Evolutionary conservation across 352 stramenopile genomes (phyloP).

Genomic region (Phytophthora kernoviae): DNA sequence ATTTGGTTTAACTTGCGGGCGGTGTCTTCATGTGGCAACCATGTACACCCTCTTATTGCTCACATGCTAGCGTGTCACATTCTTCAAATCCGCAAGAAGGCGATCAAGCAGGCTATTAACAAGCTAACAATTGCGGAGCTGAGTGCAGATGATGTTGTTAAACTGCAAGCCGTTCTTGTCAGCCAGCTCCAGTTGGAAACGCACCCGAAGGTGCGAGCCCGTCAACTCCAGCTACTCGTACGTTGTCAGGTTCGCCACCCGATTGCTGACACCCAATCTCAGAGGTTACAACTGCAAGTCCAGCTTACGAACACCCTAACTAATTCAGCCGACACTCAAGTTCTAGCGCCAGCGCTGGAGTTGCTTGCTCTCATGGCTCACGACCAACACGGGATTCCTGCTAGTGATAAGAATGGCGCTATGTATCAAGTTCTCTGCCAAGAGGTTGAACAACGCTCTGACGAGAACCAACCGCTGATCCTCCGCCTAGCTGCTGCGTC

Average conservation of each 20-base stretch:
- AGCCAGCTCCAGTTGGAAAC: slow-evolving; percentile 61
- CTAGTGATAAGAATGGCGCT: slow-evolving; percentile 13
- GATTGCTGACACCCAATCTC: slow-evolving; percentile 9
- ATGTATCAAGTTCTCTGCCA: slow-evolving; percentile 37
- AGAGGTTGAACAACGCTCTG: slow-evolving; percentile 51
- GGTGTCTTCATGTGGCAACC: slow-evolving; percentile 12
- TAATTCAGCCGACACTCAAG: slow-evolving; percentile 51
- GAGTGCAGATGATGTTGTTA: slow-evolving; percentile 8
- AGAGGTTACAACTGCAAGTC: slow-evolving; percentile 24
- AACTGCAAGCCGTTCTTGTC: slow-evolving; percentile 47
- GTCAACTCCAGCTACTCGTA: slow-evolving; percentile 60
- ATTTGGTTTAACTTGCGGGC: slow-evolving; percentile 48
- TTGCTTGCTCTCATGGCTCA: slow-evolving; percentile 54
- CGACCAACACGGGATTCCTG: slow-evolving; percentile 13
- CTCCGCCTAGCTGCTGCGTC: slow-evolving; percentile 64
- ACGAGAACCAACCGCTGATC: slow-evolving; percentile 61
- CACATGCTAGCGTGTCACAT: slow-evolving; percentile 47
- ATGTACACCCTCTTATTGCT: slow-evolving; percentile 23
- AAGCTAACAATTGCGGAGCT: slow-evolving; percentile 17
- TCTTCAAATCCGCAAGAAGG: slow-evolving; percentile 68
- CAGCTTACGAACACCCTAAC: slow-evolving; percentile 35
- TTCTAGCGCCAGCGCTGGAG: slow-evolving; percentile 60
- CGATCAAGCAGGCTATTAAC: slow-evolving; percentile 60
- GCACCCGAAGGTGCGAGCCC: slow-evolving; percentile 67
- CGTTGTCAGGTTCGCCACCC: slow-evolving; percentile 34